A percentile compares a stretch with the other conserved stretches of the same genome.
phyloP scores from a whole-genome alignment of 306 rosid species.

The Cyamopsis tetragonoloba region DNA sequence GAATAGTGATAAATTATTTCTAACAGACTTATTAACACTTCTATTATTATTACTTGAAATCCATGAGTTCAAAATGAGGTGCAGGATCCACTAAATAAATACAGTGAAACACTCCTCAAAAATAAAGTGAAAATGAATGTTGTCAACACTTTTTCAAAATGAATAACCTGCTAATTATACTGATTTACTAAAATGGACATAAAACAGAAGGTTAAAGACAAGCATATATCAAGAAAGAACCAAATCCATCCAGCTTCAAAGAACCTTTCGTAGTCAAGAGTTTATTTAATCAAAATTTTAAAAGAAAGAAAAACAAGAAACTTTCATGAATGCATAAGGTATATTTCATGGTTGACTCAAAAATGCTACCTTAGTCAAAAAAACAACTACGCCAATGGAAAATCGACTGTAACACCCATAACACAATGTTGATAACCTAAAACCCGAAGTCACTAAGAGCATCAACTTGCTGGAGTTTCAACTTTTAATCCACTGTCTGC shows the following conservation, averaged over 20 bases:
- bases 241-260: background rate
- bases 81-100: too few relatives aligned
- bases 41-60: too few relatives aligned
- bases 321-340: slow-evolving; percentile 20
- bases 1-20: too few relatives aligned
- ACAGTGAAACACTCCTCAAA: too few relatives aligned
- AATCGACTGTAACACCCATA: slow-evolving; percentile 15
- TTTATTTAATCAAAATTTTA: background rate
- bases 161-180: background rate
- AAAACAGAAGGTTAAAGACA: background rate
- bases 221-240: slow-evolving; percentile 10
- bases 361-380: slow-evolving; percentile 17
- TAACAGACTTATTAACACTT: too few relatives aligned
- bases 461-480: slow-evolving; percentile 56
- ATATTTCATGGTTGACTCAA: slow-evolving; percentile 6
- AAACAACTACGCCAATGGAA: slow-evolving; percentile 19
- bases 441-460: slow-evolving; percentile 17
- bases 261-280: slow-evolving; percentile 18
- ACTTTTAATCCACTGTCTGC: slow-evolving; percentile 44
- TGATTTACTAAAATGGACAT: background rate
- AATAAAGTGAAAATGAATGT: too few relatives aligned
- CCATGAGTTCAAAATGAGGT: too few relatives aligned
- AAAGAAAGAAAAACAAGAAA: slow-evolving; percentile 24
- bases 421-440: slow-evolving; percentile 8
- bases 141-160: too few relatives aligned